Conservation (phyloP, 2,329 filamentous ascomycete species). For the Colletotrichum eremochloae region DNA sequence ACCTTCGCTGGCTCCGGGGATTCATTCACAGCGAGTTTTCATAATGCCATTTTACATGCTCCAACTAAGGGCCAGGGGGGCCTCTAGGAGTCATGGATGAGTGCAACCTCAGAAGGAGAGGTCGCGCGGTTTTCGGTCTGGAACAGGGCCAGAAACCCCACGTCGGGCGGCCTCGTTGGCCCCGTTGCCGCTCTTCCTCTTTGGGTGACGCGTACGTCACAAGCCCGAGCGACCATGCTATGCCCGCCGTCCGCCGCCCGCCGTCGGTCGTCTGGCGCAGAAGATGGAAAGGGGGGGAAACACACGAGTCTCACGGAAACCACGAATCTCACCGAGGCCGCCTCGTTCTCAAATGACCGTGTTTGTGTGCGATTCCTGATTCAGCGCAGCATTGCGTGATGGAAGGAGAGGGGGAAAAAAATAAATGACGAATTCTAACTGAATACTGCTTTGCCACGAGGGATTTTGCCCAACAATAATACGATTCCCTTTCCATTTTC, state of each 20-base stretch:
- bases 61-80: conserved; percentile 4
- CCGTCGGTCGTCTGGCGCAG: background rate
- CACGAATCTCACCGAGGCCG: background rate
- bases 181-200: background rate
- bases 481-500: background rate
- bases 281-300: too few species aligned
- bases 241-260: background rate
- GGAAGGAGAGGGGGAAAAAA: background rate
- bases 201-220: background rate
- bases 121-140: background rate
- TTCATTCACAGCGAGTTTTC: conserved; percentile 24
- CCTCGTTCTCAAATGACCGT: conserved; percentile 33
- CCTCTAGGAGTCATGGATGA: background rate
- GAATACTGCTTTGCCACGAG: conserved; percentile 21
- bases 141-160: background rate
- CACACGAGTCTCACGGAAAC: background rate
- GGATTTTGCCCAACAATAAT: conserved; percentile 9
- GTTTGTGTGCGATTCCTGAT: conserved; percentile 9
- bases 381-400: conserved; percentile 8
- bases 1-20: conserved; percentile 2
- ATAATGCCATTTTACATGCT: background rate
- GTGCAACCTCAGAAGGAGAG: background rate
- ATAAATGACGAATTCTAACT: conserved; percentile 32
- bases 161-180: background rate
- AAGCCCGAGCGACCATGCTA: background rate